These are phyloP conservation scores for Lactarius indigo DNA, from an alignment of 768 basidiomycete species.

Conservation along the genomic window DNA sequence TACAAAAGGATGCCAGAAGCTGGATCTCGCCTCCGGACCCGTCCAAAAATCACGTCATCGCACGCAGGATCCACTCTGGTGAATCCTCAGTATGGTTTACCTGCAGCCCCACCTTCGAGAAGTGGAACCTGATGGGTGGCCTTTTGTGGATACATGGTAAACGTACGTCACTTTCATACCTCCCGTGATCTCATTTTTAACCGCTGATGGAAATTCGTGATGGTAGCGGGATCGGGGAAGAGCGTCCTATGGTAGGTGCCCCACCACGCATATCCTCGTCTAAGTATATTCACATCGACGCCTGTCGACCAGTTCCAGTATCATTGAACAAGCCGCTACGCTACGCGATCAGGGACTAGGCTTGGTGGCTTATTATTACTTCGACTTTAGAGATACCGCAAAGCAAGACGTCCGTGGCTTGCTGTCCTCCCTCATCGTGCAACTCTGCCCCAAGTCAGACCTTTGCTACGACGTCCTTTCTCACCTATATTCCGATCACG, in stretches of 20 bases:
- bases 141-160: constrained; percentile 1
- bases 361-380: not conserved
- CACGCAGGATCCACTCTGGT: not conserved
- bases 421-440: not conserved
- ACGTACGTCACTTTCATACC: not conserved
- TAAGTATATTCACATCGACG: rapidly evolving
- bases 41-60: constrained; percentile 4
- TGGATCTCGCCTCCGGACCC: constrained; percentile 12
- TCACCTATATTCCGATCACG: not conserved
- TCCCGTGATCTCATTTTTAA: not conserved
- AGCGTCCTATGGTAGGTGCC: constrained; percentile 3
- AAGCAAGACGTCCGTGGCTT: constrained; percentile 3
- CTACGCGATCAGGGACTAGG: not conserved
- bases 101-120: not conserved
- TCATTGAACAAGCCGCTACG: not conserved
- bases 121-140: not conserved
- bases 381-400: not conserved
- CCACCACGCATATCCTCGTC: not conserved
- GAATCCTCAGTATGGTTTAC: not conserved
- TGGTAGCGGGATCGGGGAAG: constrained; percentile 6
- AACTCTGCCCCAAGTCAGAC: not conserved
- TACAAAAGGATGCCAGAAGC: not conserved
- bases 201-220: not conserved
- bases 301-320: not conserved
- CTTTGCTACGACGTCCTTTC: not conserved